Conservation (phyloP, 2,329 filamentous ascomycete genomes). For the Mycosphaerelloides madeirae region DNA sequence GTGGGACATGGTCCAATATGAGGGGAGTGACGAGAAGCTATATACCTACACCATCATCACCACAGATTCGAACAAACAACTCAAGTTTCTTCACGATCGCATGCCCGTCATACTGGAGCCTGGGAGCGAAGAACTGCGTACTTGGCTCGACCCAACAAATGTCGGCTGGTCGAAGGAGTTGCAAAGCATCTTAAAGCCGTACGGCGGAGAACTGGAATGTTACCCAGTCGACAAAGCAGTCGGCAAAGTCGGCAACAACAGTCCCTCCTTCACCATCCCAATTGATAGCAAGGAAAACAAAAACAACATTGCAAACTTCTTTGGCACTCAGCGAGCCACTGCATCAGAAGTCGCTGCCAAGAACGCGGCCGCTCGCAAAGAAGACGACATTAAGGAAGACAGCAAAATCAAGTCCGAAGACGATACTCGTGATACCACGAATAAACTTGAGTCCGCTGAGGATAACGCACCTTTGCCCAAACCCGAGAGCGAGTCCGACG, state of each 20-base stretch:
- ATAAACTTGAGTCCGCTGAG: slow-evolving; percentile 43
- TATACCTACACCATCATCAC: slow-evolving; percentile 96
- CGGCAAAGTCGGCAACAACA: slow-evolving; percentile 91
- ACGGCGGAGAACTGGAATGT: slow-evolving; percentile 70
- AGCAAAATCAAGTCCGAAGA: slow-evolving; percentile 37
- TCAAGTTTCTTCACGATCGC: slow-evolving; percentile 83
- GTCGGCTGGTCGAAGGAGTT: slow-evolving; percentile 73
- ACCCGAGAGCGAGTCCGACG: slow-evolving; percentile 22
- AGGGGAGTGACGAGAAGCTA: slow-evolving; percentile 63
- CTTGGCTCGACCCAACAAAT: slow-evolving; percentile 72
- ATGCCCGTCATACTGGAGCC: slow-evolving; percentile 93
- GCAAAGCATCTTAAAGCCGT: slow-evolving; percentile 75
- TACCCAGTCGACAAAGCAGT: slow-evolving; percentile 87
- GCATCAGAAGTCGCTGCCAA: slow-evolving; percentile 32
- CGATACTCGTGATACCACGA: slow-evolving; percentile 40
- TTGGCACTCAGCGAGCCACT: slow-evolving; percentile 55
- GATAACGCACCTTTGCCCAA: slow-evolving; percentile 50
- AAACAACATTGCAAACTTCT: slow-evolving; percentile 91
- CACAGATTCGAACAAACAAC: slow-evolving; percentile 74
- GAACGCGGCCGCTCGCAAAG: slow-evolving; percentile 29
- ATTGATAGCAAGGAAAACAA: slow-evolving; percentile 84
- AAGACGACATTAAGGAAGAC: slow-evolving; percentile 28
- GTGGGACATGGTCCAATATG: slow-evolving; percentile 82
- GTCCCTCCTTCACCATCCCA: slow-evolving; percentile 74
- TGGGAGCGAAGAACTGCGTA: slow-evolving; percentile 62